These are phyloP conservation scores for Pseudomicrostroma phylloplanum DNA, from an alignment of 1,284 basidiomycete genomes.

Conservation along the genomic window DNA sequence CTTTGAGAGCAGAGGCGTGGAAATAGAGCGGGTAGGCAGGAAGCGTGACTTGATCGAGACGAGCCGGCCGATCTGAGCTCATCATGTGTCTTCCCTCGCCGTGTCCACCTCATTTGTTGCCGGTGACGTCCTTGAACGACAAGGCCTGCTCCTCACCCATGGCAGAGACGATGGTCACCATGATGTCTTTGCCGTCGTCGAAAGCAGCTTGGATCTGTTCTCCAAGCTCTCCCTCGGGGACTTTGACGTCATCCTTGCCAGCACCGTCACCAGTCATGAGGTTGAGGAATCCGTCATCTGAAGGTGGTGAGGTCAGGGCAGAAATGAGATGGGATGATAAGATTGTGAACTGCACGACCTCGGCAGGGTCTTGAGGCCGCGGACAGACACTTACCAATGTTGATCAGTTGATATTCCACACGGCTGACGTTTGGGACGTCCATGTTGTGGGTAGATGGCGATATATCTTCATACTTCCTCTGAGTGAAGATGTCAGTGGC, in stretches of 20 bases:
- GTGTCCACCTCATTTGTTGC: too few species aligned
- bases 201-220: conserved; percentile 67
- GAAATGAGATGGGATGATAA: not conserved
- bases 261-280: conserved; percentile 78
- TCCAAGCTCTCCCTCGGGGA: conserved; percentile 82
- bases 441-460: conserved; percentile 97
- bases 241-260: conserved; percentile 89
- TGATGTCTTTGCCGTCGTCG: conserved; percentile 74
- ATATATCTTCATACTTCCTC: conserved; percentile 74
- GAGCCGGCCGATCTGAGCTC: too few species aligned
- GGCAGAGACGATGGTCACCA: conserved; percentile 81
- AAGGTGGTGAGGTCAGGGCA: not conserved
- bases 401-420: conserved; percentile 84
- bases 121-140: conserved; percentile 54
- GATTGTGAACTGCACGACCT: too few species aligned
- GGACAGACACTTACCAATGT: conserved; percentile 39
- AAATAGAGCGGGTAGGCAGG: too few species aligned
- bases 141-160: conserved; percentile 91
- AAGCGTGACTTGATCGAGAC: too few species aligned
- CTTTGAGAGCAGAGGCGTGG: too few species aligned
- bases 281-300: conserved; percentile 71
- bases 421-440: conserved; percentile 92
- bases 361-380: too few species aligned
- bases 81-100: too few species aligned
- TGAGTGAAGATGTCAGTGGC: conserved; percentile 68